A percentile compares a stretch with the other conserved stretches of the same genome.
These are phyloP conservation scores for Zychaea mexicana DNA, from an alignment of 371 early-diverging fungal genomes.

Conservation along the genomic window DNA sequence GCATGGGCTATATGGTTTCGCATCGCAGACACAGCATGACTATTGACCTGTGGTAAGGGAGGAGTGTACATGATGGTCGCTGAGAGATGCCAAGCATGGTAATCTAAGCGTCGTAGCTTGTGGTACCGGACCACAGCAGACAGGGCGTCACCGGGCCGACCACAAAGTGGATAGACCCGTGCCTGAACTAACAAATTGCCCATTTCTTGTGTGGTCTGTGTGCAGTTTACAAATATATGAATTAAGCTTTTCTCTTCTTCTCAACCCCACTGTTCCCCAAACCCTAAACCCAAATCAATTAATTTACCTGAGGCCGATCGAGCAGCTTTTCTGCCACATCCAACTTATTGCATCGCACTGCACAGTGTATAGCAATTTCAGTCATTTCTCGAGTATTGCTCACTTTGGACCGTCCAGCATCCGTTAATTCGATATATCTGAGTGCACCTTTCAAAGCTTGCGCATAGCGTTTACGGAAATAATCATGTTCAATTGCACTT, in stretches of 20 bases:
- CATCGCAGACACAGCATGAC: constrained; percentile 17
- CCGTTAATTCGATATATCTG: constrained; percentile 31
- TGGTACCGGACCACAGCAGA: constrained; percentile 34
- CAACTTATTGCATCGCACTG: constrained; percentile 25
- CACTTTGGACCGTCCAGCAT: constrained; percentile 35
- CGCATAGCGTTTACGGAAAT: constrained; percentile 40
- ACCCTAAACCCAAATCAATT: no score
- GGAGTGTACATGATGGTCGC: constrained; percentile 21
- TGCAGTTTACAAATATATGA: neutral
- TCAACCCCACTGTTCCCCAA: neutral
- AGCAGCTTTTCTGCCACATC: constrained; percentile 32
- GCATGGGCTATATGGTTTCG: constrained; percentile 38
- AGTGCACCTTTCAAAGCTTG: constrained; percentile 32
- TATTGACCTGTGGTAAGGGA: no score
- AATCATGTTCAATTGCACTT: constrained; percentile 43
- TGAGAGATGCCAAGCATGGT: constrained; percentile 34
- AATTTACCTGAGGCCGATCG: constrained; percentile 32
- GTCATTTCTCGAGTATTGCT: constrained; percentile 37
- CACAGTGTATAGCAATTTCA: constrained; percentile 46
- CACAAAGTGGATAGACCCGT: constrained; percentile 34
- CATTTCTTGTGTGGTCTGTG: constrained; percentile 32
- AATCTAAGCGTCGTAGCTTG: constrained; percentile 35
- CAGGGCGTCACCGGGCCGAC: constrained; percentile 35
- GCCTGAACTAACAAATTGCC: constrained; percentile 35
- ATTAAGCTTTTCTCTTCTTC: neutral